Conservation (phyloP, 2,329 filamentous ascomycete genomes). For the Corynespora cassiicola region DNA sequence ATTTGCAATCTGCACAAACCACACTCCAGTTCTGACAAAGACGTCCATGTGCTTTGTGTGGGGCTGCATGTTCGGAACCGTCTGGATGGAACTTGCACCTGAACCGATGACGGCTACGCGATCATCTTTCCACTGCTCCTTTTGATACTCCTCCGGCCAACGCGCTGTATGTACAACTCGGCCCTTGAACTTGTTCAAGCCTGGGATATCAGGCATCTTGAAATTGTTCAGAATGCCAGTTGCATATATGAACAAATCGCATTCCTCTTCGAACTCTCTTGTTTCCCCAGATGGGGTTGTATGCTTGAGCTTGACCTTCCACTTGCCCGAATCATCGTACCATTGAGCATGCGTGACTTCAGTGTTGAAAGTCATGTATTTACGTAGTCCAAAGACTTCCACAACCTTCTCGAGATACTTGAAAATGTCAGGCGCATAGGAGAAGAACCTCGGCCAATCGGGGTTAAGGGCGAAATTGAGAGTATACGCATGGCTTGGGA, state of each 20-base stretch:
- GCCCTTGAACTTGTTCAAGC: constrained; percentile 55
- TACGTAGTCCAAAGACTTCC: constrained; percentile 55
- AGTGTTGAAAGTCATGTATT: constrained; percentile 61
- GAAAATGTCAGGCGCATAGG: constrained; percentile 55
- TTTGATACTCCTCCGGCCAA: constrained; percentile 55
- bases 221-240: constrained; percentile 52
- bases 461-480: constrained; percentile 54
- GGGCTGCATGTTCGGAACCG: constrained; percentile 56
- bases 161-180: constrained; percentile 51
- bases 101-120: constrained; percentile 54
- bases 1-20: constrained; percentile 55
- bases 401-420: constrained; percentile 58
- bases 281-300: constrained; percentile 38
- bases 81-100: constrained; percentile 54
- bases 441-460: constrained; percentile 57
- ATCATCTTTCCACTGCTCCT: constrained; percentile 49
- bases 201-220: constrained; percentile 47
- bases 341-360: constrained; percentile 56
- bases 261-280: constrained; percentile 51
- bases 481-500: constrained; percentile 55
- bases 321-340: constrained; percentile 57
- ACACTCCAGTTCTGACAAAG: constrained; percentile 55
- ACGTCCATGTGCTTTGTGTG: constrained; percentile 54
- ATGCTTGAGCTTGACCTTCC: constrained; percentile 57
- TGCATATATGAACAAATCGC: constrained; percentile 52